phyloP scores from a whole-genome alignment of 2,329 filamentous ascomycete genomes.

The Purpureocillium lavendulum region DNA sequence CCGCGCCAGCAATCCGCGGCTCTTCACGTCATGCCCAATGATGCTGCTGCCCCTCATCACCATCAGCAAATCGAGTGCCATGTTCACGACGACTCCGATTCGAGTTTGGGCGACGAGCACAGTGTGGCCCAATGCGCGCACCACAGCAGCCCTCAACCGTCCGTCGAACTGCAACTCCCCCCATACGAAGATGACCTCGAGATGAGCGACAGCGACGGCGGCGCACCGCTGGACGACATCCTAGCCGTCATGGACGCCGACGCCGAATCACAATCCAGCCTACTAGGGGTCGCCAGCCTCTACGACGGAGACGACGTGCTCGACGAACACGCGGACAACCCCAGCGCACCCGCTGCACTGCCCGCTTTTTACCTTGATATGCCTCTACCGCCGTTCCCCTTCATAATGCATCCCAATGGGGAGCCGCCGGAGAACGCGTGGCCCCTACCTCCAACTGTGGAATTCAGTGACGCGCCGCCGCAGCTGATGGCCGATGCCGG shows the following conservation, averaged over 20 bases:
- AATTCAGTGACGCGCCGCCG: no score
- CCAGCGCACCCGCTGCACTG: not conserved
- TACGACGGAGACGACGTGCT: not conserved
- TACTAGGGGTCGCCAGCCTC: not conserved
- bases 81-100: not conserved
- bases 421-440: no score
- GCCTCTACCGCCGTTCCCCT: not conserved
- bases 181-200: slow-evolving; percentile 18
- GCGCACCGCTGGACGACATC: slow-evolving; percentile 15
- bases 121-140: not conserved
- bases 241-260: slow-evolving; percentile 3
- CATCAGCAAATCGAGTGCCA: no score
- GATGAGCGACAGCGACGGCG: slow-evolving; percentile 26
- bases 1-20: no score
- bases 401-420: not conserved
- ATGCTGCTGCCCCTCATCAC: no score
- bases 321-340: not conserved
- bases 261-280: not conserved
- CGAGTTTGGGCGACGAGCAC: slow-evolving; percentile 1
- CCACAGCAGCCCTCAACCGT: no score
- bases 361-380: not conserved
- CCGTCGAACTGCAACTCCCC: not conserved
- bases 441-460: no score
- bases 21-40: no score
- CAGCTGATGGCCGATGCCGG: no score